These are phyloP conservation scores for Picochlorum sp. DNA, from an alignment of 139 green algal species.

Conservation along the genomic window DNA sequence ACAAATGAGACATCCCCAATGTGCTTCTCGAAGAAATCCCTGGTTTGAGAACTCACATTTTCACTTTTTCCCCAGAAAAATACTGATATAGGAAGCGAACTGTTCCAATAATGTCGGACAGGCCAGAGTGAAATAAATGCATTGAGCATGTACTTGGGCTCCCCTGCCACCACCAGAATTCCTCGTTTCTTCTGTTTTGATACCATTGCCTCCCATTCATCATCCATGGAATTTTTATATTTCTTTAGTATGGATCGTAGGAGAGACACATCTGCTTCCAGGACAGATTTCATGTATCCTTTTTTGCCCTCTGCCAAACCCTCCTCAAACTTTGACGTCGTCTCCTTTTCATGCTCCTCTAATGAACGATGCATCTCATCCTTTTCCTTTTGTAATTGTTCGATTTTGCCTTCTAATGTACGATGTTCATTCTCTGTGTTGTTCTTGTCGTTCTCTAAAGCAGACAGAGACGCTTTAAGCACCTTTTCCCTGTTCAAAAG, in stretches of 20 bases:
- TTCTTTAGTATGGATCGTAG: background rate
- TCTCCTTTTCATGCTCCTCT: too few relatives aligned
- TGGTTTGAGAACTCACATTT: background rate
- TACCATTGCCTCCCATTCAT: background rate
- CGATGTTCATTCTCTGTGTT: too few relatives aligned
- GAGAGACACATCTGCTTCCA: background rate
- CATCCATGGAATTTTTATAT: background rate
- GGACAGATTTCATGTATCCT: background rate
- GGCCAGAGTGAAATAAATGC: conserved; percentile 1
- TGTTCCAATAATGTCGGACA: background rate
- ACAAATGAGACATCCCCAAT: background rate
- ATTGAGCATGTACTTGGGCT: background rate
- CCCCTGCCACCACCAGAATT: conserved; percentile 1
- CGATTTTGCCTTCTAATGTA: too few relatives aligned
- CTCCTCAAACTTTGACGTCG: too few relatives aligned
- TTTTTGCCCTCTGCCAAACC: background rate
- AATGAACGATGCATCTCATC: too few relatives aligned
- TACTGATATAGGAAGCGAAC: background rate
- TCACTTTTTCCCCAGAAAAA: background rate
- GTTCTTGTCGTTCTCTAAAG: too few relatives aligned
- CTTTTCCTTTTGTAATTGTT: too few relatives aligned
- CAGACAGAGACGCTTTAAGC: too few relatives aligned
- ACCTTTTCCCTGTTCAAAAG: too few relatives aligned
- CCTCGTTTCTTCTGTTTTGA: background rate
- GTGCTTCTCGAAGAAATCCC: background rate